These are phyloP conservation scores for Phytomonas francai DNA, from an alignment of 208 protist genomes.

Conservation along the genomic window DNA sequence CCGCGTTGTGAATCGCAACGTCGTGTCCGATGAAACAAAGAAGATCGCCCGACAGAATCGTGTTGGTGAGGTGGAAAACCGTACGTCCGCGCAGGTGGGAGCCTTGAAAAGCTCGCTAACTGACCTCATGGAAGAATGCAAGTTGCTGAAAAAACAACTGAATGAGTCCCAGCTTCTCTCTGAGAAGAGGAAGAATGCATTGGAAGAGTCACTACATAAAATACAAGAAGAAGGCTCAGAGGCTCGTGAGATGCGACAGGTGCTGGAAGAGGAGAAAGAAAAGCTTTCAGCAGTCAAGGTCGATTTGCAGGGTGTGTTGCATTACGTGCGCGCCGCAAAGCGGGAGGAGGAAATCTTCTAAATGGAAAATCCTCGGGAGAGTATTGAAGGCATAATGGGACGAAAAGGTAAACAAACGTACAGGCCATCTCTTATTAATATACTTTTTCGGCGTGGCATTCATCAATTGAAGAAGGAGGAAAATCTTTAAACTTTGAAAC, in stretches of 20 bases:
- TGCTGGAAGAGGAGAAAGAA: slow-evolving; percentile 50
- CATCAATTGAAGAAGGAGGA: background rate
- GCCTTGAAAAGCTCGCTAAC: slow-evolving; percentile 38
- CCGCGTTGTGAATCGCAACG: slow-evolving; percentile 8
- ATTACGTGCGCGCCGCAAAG: slow-evolving; percentile 69
- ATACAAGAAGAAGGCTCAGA: slow-evolving; percentile 48
- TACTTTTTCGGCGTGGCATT: background rate
- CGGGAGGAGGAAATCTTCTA: slow-evolving; percentile 50
- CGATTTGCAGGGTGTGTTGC: slow-evolving; percentile 70
- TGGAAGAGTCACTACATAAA: slow-evolving; percentile 38
- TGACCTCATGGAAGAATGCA: slow-evolving; percentile 65
- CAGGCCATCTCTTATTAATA: background rate
- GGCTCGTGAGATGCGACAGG: slow-evolving; percentile 45
- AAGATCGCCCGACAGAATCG: slow-evolving; percentile 31
- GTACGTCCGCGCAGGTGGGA: slow-evolving; percentile 32
- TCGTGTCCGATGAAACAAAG: slow-evolving; percentile 30
- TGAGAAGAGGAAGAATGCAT: slow-evolving; percentile 25
- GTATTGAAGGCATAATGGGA: slow-evolving; percentile 3
- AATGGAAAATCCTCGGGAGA: background rate
- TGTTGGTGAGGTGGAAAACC: slow-evolving; percentile 37
- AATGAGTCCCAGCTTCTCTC: slow-evolving; percentile 37
- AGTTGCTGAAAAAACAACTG: slow-evolving; percentile 50
- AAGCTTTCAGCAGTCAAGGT: slow-evolving; percentile 61
- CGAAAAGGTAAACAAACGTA: slow-evolving; percentile 8
- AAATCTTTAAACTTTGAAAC: background rate